These are phyloP conservation scores for Phlebopus sp. DNA, from an alignment of 1,284 basidiomycete genomes.

Conservation along the genomic window DNA sequence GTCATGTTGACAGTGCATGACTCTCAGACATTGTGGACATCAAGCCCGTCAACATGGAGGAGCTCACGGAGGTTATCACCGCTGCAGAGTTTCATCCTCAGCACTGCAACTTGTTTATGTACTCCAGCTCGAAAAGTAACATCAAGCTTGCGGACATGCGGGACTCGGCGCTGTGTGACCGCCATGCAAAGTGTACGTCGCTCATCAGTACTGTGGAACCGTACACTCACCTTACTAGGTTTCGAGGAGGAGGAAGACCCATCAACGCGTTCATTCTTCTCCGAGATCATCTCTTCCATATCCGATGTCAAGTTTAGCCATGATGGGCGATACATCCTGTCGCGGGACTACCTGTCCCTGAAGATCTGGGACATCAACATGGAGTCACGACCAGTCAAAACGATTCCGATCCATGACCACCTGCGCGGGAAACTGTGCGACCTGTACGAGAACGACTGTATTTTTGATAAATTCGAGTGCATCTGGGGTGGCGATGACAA, in stretches of 20 bases:
- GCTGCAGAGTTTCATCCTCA: constrained; percentile 98
- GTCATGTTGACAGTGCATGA: constrained; percentile 10
- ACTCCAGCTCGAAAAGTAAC: constrained; percentile 98
- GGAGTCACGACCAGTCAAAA: constrained; percentile 96
- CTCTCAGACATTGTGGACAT: constrained; percentile 96
- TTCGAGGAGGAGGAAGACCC: constrained; percentile 99
- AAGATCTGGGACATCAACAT: constrained; percentile 99
- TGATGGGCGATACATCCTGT: constrained; percentile 95
- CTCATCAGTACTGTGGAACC: constrained; percentile 8
- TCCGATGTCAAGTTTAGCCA: constrained; percentile 99
- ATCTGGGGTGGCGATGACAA: constrained; percentile 94
- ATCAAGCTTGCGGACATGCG: constrained; percentile 99
- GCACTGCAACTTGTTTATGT: constrained; percentile 99
- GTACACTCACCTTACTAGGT: constrained; percentile 47
- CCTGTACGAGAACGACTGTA: constrained; percentile 99
- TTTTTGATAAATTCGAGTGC: constrained; percentile 99
- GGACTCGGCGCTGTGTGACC: constrained; percentile 95
- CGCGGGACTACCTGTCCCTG: constrained; percentile 94
- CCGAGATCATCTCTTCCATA: constrained; percentile 99
- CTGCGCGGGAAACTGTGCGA: constrained; percentile 97
- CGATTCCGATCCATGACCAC: constrained; percentile 98
- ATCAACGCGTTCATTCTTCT: constrained; percentile 97
- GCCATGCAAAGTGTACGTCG: constrained; percentile 89
- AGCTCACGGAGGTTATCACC: constrained; percentile 99
- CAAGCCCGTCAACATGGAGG: constrained; percentile 99